Conservation (phyloP, 129 eudicot genomes). For the Arctium lappa region DNA sequence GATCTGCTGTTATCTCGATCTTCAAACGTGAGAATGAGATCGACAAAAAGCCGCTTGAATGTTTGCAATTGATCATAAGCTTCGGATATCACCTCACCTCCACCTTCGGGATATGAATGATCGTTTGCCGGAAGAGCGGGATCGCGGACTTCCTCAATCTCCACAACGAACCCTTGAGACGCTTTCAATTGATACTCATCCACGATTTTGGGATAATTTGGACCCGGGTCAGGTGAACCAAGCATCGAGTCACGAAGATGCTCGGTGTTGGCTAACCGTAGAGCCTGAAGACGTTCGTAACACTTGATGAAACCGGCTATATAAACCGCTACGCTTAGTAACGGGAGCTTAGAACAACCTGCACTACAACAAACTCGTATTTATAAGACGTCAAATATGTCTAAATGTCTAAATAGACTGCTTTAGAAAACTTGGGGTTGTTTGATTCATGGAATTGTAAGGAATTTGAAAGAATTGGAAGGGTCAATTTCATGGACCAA, state of each 20-base stretch:
- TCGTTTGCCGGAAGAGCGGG: neutral
- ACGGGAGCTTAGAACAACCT: conserved; percentile 20
- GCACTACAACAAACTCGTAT: conserved; percentile 4
- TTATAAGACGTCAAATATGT: neutral
- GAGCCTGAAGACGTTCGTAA: conserved; percentile 38
- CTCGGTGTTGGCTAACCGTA: conserved; percentile 35
- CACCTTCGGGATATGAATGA: neutral
- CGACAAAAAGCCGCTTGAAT: conserved; percentile 45
- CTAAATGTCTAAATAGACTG: neutral
- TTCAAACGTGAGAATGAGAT: conserved; percentile 42
- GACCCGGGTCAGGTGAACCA: conserved; percentile 49
- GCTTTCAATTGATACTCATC: conserved; percentile 19
- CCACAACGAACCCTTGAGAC: conserved; percentile 16
- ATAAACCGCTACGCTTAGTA: conserved; percentile 21
- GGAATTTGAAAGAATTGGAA: no score
- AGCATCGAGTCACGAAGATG: conserved; percentile 35
- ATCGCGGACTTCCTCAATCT: neutral
- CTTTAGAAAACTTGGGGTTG: neutral
- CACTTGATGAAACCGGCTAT: conserved; percentile 37
- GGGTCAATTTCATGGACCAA: no score
- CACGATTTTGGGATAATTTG: conserved; percentile 34
- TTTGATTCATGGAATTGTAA: neutral
- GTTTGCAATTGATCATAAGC: conserved; percentile 32
- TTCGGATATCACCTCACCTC: neutral
- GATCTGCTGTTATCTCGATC: conserved; percentile 28